Conservation (phyloP, 495 filamentous ascomycete genomes). For the Penicillium salamii region DNA sequence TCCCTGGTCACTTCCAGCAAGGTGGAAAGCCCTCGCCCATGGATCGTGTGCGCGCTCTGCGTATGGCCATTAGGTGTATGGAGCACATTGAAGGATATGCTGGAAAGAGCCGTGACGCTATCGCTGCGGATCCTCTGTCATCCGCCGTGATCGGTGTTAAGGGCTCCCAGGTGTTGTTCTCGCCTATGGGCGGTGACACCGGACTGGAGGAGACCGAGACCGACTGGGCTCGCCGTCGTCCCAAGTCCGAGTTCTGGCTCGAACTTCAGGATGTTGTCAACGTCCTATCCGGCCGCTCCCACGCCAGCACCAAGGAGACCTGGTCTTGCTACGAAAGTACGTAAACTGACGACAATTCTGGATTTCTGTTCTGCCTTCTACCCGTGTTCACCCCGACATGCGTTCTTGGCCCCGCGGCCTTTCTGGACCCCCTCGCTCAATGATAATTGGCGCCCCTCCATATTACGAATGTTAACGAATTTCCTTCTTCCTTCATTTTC, state of each 20-base stretch:
- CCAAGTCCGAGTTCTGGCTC: constrained; percentile 84
- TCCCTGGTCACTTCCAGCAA: constrained; percentile 96
- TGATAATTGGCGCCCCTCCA: not conserved
- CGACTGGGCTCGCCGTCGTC: constrained; percentile 86
- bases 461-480: constrained; percentile 17
- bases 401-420: not conserved
- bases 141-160: constrained; percentile 86
- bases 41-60: constrained; percentile 90
- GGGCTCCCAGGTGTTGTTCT: constrained; percentile 85
- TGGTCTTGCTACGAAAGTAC: constrained; percentile 37
- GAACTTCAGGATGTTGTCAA: constrained; percentile 78
- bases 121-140: constrained; percentile 67
- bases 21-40: constrained; percentile 91
- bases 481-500: constrained; percentile 1
- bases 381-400: constrained; percentile 1
- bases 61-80: constrained; percentile 87
- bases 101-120: constrained; percentile 60
- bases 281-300: constrained; percentile 71
- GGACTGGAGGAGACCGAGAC: constrained; percentile 80
- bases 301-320: constrained; percentile 12
- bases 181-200: constrained; percentile 61
- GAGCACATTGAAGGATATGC: constrained; percentile 81
- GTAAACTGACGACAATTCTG: constrained; percentile 17
- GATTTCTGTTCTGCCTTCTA: not conserved
- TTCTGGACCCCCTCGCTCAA: not conserved